Conservation (phyloP, 2,329 filamentous ascomycete species). For the Trichoderma sp. region DNA sequence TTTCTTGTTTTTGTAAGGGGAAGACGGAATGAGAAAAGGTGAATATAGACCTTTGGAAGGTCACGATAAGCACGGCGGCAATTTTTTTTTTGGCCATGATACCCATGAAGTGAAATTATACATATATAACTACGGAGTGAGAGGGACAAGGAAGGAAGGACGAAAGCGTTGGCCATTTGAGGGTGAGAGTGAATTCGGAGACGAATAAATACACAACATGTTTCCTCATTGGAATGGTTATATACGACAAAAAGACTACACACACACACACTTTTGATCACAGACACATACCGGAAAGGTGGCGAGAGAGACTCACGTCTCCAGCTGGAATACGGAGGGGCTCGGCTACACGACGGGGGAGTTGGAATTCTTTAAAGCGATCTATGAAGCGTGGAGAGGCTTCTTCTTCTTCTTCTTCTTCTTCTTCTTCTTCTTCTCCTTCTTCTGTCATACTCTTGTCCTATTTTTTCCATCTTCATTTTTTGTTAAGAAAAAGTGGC, state of each 20-base stretch:
- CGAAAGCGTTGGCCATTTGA: not conserved
- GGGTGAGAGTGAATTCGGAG: not conserved
- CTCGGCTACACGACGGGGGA: not conserved
- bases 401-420: not conserved
- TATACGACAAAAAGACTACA: not conserved
- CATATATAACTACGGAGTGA: not conserved
- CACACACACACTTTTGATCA: not conserved
- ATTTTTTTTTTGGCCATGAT: constrained; percentile 28
- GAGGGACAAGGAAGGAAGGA: not conserved
- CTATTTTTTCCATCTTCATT: not conserved
- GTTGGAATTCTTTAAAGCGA: not conserved
- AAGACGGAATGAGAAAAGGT: not conserved
- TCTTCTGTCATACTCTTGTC: not conserved
- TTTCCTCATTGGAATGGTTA: constrained; percentile 5
- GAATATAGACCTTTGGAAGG: constrained; percentile 23
- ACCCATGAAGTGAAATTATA: constrained; percentile 28
- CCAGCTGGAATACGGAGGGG: not conserved
- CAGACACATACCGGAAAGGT: not conserved
- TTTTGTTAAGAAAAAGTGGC: not conserved
- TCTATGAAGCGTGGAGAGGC: not conserved
- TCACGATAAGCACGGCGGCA: constrained; percentile 14
- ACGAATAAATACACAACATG: not conserved
- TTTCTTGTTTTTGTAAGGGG: not conserved
- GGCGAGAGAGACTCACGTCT: constrained; percentile 13
- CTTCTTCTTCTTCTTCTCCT: not conserved